Conservation (phyloP, 176 grass and related monocot species). For the Otatea glauca region DNA sequence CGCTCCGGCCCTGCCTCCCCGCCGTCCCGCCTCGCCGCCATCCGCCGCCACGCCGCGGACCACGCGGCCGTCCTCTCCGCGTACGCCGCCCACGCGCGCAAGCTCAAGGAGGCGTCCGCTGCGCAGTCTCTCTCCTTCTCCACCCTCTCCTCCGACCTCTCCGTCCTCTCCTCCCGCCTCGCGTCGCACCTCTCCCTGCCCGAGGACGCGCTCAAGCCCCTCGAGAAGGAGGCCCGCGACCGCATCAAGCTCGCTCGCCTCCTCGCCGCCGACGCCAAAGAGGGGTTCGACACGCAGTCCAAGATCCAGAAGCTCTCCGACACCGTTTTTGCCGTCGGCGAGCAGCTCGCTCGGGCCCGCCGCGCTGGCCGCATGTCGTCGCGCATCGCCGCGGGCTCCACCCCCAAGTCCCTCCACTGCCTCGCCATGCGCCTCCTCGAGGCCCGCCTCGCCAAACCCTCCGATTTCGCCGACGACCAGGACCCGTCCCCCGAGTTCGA, state of each 20-base stretch:
- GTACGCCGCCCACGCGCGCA: slow-evolving; percentile 76
- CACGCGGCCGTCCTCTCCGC: slow-evolving; percentile 75
- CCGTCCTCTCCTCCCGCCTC: slow-evolving; percentile 62
- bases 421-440: slow-evolving; percentile 97
- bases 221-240: slow-evolving; percentile 94
- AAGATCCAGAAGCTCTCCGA: slow-evolving; percentile 98
- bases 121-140: slow-evolving; percentile 81
- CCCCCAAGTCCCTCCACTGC: slow-evolving; percentile 95
- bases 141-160: slow-evolving; percentile 65
- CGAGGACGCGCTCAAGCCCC: slow-evolving; percentile 55
- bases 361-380: slow-evolving; percentile 71
- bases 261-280: slow-evolving; percentile 82
- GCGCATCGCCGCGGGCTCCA: slow-evolving; percentile 80
- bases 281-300: slow-evolving; percentile 83
- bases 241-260: slow-evolving; percentile 78
- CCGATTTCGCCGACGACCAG: slow-evolving; percentile 50
- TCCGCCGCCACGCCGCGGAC: slow-evolving; percentile 74
- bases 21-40: slow-evolving; percentile 57
- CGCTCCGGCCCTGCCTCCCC: slow-evolving; percentile 30
- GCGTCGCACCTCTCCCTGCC: slow-evolving; percentile 39
- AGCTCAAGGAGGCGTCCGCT: slow-evolving; percentile 81
- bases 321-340: slow-evolving; percentile 89
- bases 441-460: slow-evolving; percentile 67
- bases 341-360: slow-evolving; percentile 74
- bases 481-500: slow-evolving; percentile 46